Evolutionary conservation across 371 early-diverging fungal species (phyloP), one percentile per base, ranked within the genome.

Genomic region (Mucor indicus): DNA sequence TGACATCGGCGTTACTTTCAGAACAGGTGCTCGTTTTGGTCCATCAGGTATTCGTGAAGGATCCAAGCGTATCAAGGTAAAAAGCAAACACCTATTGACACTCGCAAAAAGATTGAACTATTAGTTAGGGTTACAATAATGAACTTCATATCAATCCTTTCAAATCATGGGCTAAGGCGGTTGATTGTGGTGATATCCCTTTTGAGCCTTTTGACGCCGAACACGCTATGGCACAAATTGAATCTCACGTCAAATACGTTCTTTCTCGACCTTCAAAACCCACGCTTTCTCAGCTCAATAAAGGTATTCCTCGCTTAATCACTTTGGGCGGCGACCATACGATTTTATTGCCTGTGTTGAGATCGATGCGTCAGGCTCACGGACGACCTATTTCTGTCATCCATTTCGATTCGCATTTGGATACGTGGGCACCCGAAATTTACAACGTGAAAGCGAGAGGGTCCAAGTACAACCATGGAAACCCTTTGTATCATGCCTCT

Each of bases 341-440:
- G 1, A 66, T 76, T 33, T 39, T 69, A 13, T 49, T 73, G 21
- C 77, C 75, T 11, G 55, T 76, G 16, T 38, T 74, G 38, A 67
- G 75, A 24, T 50, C 75, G 2, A 55, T 77, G 54, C 50, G 53
- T 21, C 29, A 50, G 42, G 63, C 67, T 1, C 67, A 77, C 41
- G 55, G 60, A 5, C 32, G 45, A 24, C 75, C 77, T 13, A 56
- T 77, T 16, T 50, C 69, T 1, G 75, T 77, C 1, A 74, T 77
- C 22, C 77, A 77, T 40, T 77, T 77, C 50, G 77, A 77, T 47
- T 70, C 74, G 33, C 77, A 77, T 20, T 47, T 76, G 19, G 77
- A 76, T 46, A 72, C 77, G 0, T 75, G 75, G 65, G 60, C 69
- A 1, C 77, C 75, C 3, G 65, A 67, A 15, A 62, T 64, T 11